Percentiles rank a stretch among this genome's conserved stretches.
Conservation (phyloP, 371 early-diverging fungal species). For the Mucor racemosus region DNA sequence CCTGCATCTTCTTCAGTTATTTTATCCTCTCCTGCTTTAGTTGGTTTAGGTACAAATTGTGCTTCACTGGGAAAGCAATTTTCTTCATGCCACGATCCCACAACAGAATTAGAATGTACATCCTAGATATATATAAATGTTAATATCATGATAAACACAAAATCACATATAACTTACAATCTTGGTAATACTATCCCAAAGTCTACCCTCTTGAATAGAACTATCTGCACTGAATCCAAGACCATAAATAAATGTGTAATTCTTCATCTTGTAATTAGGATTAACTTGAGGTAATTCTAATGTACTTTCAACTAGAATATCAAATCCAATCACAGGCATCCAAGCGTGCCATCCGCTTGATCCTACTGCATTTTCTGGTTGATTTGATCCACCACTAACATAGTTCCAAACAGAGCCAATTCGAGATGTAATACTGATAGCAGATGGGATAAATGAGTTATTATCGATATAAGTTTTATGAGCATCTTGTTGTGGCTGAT, state of each 20-base stretch:
- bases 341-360: conserved; percentile 41
- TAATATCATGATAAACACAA: not conserved
- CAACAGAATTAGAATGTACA: conserved; percentile 33
- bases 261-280: conserved; percentile 55
- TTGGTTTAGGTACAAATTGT: conserved; percentile 65
- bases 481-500: conserved; percentile 50
- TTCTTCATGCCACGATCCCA: conserved; percentile 56
- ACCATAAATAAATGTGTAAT: conserved; percentile 74
- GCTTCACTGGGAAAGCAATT: conserved; percentile 80
- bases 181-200: conserved; percentile 77
- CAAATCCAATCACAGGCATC: conserved; percentile 40
- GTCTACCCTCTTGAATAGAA: conserved; percentile 43
- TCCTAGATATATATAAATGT: conserved; percentile 26
- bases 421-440: conserved; percentile 29
- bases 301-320: conserved; percentile 24
- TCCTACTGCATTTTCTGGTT: conserved; percentile 24
- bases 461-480: conserved; percentile 45
- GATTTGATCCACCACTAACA: conserved; percentile 19
- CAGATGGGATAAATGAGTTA: conserved; percentile 33
- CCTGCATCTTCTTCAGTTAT: conserved; percentile 73
- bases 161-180: conserved; percentile 42
- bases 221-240: conserved; percentile 53
- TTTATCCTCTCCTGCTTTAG: conserved; percentile 23
- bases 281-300: conserved; percentile 75
- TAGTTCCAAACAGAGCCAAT: conserved; percentile 35